These are phyloP conservation scores for Diversispora epigaea DNA, from an alignment of 192 early-diverging fungal species.

Conservation along the genomic window DNA sequence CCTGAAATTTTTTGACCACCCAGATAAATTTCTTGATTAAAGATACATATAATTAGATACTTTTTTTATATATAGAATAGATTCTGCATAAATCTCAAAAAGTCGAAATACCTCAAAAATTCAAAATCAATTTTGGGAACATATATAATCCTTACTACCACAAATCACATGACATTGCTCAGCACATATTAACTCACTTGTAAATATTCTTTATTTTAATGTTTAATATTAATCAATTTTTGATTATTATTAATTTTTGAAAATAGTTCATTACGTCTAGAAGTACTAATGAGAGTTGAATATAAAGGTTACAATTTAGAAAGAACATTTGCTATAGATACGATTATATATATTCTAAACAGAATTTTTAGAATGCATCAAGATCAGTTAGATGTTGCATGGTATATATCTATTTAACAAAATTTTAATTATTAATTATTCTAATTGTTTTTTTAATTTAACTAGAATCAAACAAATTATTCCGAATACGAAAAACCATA, in stretches of 20 bases:
- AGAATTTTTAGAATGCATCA: constrained; percentile 20
- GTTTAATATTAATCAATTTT: too few species aligned
- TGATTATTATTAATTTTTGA: not conserved
- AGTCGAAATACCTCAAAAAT: too few species aligned
- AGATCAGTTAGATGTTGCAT: constrained; percentile 24
- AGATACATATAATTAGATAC: too few species aligned
- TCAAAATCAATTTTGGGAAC: too few species aligned
- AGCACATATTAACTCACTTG: constrained; percentile 29
- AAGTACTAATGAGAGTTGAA: constrained; percentile 25
- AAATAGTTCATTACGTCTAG: constrained; percentile 16
- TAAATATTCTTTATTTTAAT: not conserved
- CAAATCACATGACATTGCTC: constrained; percentile 25
- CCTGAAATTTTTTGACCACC: too few species aligned
- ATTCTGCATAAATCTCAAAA: too few species aligned
- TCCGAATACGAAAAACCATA: constrained; percentile 4
- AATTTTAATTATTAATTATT: not conserved
- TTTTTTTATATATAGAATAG: too few species aligned
- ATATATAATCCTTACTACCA: too few species aligned
- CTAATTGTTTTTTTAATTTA: constrained; percentile 7
- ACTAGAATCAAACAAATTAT: constrained; percentile 9
- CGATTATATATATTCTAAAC: constrained; percentile 20
- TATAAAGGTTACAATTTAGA: constrained; percentile 4
- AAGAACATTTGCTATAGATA: constrained; percentile 25
- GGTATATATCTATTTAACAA: constrained; percentile 28
- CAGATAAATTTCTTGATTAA: too few species aligned